Conservation (phyloP, 2,329 filamentous ascomycete genomes). For the Arthrobotrys entomopaga region DNA sequence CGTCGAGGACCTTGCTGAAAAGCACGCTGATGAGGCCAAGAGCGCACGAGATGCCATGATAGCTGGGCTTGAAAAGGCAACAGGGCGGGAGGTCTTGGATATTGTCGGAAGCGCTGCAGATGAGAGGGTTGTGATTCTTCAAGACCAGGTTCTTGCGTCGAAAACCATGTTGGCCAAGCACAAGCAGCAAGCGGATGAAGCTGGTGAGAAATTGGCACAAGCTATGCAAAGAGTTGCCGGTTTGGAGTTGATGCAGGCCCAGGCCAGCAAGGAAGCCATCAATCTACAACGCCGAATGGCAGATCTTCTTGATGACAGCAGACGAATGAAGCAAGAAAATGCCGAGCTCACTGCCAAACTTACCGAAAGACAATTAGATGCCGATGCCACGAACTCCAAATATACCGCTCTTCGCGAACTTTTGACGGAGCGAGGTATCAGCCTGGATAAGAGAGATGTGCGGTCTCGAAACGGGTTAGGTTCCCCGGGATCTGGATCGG, state of each 20-base stretch:
- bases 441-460: constrained; percentile 73
- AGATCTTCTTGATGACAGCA: constrained; percentile 81
- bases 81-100: constrained; percentile 62
- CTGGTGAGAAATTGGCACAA: constrained; percentile 86
- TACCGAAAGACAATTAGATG: constrained; percentile 86
- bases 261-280: constrained; percentile 91
- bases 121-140: constrained; percentile 77
- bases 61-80: constrained; percentile 80
- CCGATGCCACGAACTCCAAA: constrained; percentile 92
- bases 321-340: constrained; percentile 81
- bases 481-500: constrained; percentile 78
- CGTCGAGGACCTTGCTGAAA: constrained; percentile 86
- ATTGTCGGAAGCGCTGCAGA: constrained; percentile 67
- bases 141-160: constrained; percentile 80
- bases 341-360: constrained; percentile 83
- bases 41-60: constrained; percentile 86
- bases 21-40: constrained; percentile 84
- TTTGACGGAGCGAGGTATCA: constrained; percentile 86
- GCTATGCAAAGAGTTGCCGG: constrained; percentile 97
- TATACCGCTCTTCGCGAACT: constrained; percentile 94
- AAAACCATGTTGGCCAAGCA: constrained; percentile 86
- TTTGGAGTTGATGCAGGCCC: constrained; percentile 95
- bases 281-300: constrained; percentile 90
- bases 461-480: constrained; percentile 71
- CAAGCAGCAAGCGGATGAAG: constrained; percentile 84